Percentiles rank a stretch among this genome's conserved stretches.
phyloP scores from a whole-genome alignment of 2,329 filamentous ascomycete genomes.

The Aspergillus awamori region DNA sequence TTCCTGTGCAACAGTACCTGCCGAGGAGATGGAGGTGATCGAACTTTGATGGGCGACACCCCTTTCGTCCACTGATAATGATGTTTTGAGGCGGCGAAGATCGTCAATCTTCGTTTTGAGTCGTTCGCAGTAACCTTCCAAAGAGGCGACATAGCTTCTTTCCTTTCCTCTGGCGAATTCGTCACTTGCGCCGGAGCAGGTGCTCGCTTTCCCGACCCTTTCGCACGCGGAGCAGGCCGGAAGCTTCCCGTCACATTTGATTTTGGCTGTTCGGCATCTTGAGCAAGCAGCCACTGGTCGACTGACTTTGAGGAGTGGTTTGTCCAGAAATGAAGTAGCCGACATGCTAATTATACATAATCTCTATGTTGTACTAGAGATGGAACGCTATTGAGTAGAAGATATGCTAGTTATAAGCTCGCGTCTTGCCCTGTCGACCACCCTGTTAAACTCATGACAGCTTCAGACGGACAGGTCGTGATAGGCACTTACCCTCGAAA shows the following conservation, averaged over 20 bases:
- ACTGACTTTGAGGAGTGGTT: slow-evolving; percentile 61
- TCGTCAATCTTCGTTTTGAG: slow-evolving; percentile 73
- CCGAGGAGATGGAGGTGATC: slow-evolving; percentile 38
- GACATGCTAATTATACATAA: slow-evolving; percentile 36
- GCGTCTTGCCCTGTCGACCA: neutral
- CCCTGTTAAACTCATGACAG: neutral
- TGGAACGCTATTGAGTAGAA: neutral
- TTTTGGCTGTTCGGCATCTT: slow-evolving; percentile 85
- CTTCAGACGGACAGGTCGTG: neutral
- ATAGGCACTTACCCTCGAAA: neutral
- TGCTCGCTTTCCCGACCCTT: slow-evolving; percentile 79
- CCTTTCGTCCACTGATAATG: slow-evolving; percentile 29
- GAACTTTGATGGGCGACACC: slow-evolving; percentile 38
- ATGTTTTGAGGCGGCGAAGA: slow-evolving; percentile 37
- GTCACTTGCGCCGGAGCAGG: slow-evolving; percentile 93
- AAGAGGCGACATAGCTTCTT: slow-evolving; percentile 90
- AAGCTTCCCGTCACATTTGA: slow-evolving; percentile 96
- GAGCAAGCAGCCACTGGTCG: slow-evolving; percentile 79
- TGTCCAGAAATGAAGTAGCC: slow-evolving; percentile 41
- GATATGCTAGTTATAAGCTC: neutral
- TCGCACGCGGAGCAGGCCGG: slow-evolving; percentile 95
- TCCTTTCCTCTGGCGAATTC: slow-evolving; percentile 96
- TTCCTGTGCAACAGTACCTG: slow-evolving; percentile 37
- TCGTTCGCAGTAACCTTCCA: slow-evolving; percentile 89
- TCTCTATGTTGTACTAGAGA: slow-evolving; percentile 12